Evolutionary conservation across 2,329 filamentous ascomycete genomes (phyloP), one percentile per base, ranked within the genome.

Genomic region (Fulvia fulva): DNA sequence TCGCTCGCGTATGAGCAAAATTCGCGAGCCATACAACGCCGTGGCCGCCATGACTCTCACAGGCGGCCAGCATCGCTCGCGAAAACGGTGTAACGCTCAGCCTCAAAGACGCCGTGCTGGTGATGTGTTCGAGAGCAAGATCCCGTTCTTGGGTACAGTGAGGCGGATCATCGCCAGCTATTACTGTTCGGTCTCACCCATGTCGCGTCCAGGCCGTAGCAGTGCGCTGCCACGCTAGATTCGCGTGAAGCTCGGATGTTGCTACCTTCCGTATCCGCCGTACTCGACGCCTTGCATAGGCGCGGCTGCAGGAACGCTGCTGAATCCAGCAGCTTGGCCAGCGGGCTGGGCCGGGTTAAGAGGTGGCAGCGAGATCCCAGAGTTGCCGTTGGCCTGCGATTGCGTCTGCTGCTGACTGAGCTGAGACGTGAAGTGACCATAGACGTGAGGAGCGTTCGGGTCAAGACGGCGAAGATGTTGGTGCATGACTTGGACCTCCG

Each of bases 231-330:
- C 19, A 26, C 25, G 16, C 23, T 55, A 46, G 34, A 56, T 19
- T 32, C 47, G 47, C 23, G 34, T 41, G 45, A 51, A 32, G 23
- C n/a, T 51, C 44, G 51, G 54, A 54, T 41, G 21, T 49, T 51
- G 32, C 49, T 59, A 67, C 50, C 64, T 53, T 43, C 65, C 65
- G 44, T 65, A 70, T 37, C 67, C 67, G 53, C 67, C 67, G 53
- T 75, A 81, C 60, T 80, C 78, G 16, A 81, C 76, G 21, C 78
- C 78, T 67, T 80, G 77, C 78, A 81, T 80, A 1, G 77, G 64
- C 14, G 65, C 74, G 14, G 70, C 64, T 14, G 70, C 65, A 7
- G 61, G 64, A 67, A 72, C 65, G 41, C 59, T 63, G 55, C 63
- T 75, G 53, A 74, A 64, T 22, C 56, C 54, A 45, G 50, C 62